phyloP scores from a whole-genome alignment of 495 filamentous ascomycete species.

The Daldinia childiae region DNA sequence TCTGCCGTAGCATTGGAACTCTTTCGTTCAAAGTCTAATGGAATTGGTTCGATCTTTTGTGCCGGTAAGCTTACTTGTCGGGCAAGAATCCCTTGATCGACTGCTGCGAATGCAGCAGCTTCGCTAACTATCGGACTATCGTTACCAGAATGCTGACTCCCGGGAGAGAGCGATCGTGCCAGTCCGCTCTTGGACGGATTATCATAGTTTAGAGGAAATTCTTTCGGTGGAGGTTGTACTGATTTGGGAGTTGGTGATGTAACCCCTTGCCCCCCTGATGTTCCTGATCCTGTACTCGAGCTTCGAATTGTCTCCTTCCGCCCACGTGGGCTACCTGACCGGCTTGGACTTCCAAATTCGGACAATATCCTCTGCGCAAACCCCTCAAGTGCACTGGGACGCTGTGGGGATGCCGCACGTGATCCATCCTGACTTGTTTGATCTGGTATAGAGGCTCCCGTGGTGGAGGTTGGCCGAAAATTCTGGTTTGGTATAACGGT shows the following conservation, averaged over 20 bases:
- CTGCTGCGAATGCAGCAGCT: conserved; percentile 60
- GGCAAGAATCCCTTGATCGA: conserved; percentile 63
- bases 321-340: conserved; percentile 60
- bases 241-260: conserved; percentile 47
- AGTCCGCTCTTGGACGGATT: conserved; percentile 43
- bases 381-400: conserved; percentile 60
- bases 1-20: conserved; percentile 33
- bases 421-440: conserved; percentile 47
- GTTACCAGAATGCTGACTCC: conserved; percentile 42
- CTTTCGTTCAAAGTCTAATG: conserved; percentile 50
- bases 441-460: conserved; percentile 43
- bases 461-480: conserved; percentile 32
- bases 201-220: conserved; percentile 44
- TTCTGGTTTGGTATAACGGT: conserved; percentile 43
- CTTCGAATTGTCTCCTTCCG: conserved; percentile 51
- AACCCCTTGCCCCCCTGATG: conserved; percentile 35
- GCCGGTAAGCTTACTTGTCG: conserved; percentile 54
- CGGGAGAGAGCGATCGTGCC: conserved; percentile 51
- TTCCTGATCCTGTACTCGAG: conserved; percentile 38
- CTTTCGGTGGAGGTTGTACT: conserved; percentile 43
- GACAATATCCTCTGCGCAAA: conserved; percentile 66
- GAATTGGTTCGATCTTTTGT: conserved; percentile 50
- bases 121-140: conserved; percentile 52
- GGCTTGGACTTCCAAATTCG: conserved; percentile 60
- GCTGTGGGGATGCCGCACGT: conserved; percentile 53